Evolutionary conservation across 176 grass and related monocot genomes (phyloP).

Genomic region (Bonia amplexicaulis): DNA sequence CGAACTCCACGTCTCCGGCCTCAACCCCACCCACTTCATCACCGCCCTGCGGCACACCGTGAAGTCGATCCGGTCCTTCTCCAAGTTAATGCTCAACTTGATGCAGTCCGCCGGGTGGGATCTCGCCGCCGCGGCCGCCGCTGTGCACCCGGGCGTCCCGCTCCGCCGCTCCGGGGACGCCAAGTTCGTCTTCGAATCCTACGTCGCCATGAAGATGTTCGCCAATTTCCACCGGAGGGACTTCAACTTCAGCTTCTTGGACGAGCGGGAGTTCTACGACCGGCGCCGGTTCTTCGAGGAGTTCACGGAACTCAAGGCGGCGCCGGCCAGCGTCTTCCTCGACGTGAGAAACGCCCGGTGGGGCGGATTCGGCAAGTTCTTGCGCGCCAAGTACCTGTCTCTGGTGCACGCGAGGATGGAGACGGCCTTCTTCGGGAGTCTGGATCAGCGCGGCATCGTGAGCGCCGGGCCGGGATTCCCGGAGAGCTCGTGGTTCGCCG

Average conservation of each 20-base stretch:
- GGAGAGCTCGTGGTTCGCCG: conserved; percentile 70
- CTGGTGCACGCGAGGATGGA: conserved; percentile 95
- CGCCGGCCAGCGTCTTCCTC: conserved; percentile 39
- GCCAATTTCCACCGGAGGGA: conserved; percentile 77
- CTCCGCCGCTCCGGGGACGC: conserved; percentile 26
- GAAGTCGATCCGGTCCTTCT: conserved; percentile 85
- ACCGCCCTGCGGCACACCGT: conserved; percentile 61
- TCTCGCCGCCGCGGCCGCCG: conserved; percentile 50
- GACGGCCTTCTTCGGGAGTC: conserved; percentile 77
- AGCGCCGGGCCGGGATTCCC: conserved; percentile 71
- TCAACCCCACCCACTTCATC: conserved; percentile 92
- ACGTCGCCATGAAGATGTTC: conserved; percentile 89
- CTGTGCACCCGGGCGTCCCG: conserved; percentile 54
- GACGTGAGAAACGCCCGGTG: conserved; percentile 48
- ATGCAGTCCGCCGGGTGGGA: conserved; percentile 85
- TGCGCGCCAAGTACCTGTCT: conserved; percentile 73
- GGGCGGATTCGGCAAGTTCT: conserved; percentile 63
- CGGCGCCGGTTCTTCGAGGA: conserved; percentile 76
- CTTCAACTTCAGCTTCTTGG: conserved; percentile 68
- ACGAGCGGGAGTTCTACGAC: conserved; percentile 64
- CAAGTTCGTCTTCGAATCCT: conserved; percentile 84
- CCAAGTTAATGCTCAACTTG: conserved; percentile 53
- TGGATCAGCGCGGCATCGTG: conserved; percentile 79
- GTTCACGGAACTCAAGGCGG: conserved; percentile 71
- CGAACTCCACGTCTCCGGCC: conserved; percentile 74